A percentile compares a stretch with the other conserved stretches of the same genome.
Evolutionary conservation across 345 rosid genomes (phyloP).

Genomic region (Lepidium sativum): DNA sequence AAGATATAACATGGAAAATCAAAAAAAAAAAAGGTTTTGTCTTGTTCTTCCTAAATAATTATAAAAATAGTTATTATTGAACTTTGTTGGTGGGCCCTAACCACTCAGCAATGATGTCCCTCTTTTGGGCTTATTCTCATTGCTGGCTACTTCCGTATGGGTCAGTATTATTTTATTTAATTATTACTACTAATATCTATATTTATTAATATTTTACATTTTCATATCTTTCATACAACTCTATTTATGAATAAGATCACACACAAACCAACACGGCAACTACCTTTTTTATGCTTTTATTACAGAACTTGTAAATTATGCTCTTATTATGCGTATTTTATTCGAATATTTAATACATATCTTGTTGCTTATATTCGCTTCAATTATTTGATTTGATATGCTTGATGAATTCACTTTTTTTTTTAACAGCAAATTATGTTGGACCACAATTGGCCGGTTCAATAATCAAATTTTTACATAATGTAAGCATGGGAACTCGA

Average conservation of each 20-base stretch:
- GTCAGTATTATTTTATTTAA: constrained; percentile 9
- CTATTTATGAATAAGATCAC: constrained; percentile 16
- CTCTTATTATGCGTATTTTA: background rate
- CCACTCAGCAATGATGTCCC: constrained; percentile 12
- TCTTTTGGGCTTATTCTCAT: constrained; percentile 24
- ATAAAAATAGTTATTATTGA: background rate
- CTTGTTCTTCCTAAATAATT: background rate
- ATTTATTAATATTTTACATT: background rate
- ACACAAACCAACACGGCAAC: constrained; percentile 14
- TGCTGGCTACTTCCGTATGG: constrained; percentile 19
- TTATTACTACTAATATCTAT: background rate
- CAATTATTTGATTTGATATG: constrained; percentile 15
- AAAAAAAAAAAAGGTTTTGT: constrained; percentile 23
- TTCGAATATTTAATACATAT: background rate
- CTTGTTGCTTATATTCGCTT: constrained; percentile 14
- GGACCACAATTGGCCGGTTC: too few species aligned
- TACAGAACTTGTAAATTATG: background rate
- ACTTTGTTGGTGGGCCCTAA: constrained; percentile 10
- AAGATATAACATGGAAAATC: too few species aligned
- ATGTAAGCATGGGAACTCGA: too few species aligned
- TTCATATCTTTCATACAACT: constrained; percentile 8
- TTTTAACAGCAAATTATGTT: too few species aligned
- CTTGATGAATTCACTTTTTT: too few species aligned
- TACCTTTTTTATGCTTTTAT: background rate
- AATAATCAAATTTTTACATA: too few species aligned